Evolutionary conservation across 202 grass and related monocot species (phyloP).

Genomic region (Hordeum pubiflorum): DNA sequence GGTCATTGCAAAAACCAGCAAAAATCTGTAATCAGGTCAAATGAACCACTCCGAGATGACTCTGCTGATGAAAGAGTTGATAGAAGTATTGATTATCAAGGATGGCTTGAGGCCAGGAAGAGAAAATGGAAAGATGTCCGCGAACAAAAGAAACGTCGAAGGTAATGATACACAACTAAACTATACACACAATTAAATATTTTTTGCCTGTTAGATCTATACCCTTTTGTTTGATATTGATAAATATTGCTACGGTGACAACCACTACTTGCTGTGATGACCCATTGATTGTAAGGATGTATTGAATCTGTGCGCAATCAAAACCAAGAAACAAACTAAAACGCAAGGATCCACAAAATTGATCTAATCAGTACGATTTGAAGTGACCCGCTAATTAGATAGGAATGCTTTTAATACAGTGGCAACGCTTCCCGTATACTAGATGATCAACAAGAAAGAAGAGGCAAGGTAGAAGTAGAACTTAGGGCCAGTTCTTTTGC

Average conservation of each 20-base stretch:
- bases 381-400: not conserved
- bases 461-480: not conserved
- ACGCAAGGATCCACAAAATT: not conserved
- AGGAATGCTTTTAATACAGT: not conserved
- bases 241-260: not conserved
- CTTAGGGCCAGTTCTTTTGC: not conserved
- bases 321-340: not conserved
- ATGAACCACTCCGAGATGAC: constrained; percentile 35
- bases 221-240: not conserved
- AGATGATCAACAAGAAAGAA: not conserved
- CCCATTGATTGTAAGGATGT: not conserved
- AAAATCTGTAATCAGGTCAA: constrained; percentile 30
- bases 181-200: not conserved
- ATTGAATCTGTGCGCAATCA: not conserved
- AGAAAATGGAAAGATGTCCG: constrained; percentile 81
- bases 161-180: constrained; percentile 39
- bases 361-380: not conserved
- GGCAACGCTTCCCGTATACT: not conserved
- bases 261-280: not conserved
- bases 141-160: constrained; percentile 65
- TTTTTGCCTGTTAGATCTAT: not conserved
- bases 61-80: constrained; percentile 36
- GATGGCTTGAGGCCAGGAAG: constrained; percentile 91
- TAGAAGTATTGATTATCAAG: constrained; percentile 71
- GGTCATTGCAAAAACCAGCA: constrained; percentile 21